These are phyloP conservation scores for Melaleuca quinquenervia DNA, from an alignment of 345 rosid genomes.

Conservation along the genomic window DNA sequence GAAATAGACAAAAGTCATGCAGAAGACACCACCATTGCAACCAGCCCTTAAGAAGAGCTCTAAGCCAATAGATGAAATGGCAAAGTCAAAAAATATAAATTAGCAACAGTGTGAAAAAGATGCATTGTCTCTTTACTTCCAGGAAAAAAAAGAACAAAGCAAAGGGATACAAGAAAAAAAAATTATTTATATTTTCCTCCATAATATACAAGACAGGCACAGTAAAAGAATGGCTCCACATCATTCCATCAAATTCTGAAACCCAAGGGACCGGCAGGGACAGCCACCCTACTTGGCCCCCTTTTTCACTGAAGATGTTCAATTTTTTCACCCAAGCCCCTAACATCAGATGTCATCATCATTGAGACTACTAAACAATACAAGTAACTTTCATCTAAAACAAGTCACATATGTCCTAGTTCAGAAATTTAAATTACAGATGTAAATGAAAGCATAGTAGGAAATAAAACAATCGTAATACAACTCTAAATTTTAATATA, in stretches of 20 bases:
- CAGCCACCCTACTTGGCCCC: neutral
- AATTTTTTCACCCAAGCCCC: neutral
- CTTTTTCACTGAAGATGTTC: neutral
- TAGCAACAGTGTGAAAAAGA: neutral
- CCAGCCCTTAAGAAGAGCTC: neutral
- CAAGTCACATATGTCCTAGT: neutral
- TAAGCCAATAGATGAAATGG: neutral
- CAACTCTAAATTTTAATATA: neutral
- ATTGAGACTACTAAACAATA: neutral
- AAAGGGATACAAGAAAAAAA: neutral
- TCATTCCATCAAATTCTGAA: neutral
- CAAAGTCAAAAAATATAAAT: neutral
- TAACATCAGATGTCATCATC: neutral
- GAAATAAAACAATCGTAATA: too few relatives aligned
- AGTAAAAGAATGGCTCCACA: neutral
- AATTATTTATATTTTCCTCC: neutral
- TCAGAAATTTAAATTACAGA: neutral
- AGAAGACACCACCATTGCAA: neutral
- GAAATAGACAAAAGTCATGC: neutral
- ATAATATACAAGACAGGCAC: neutral
- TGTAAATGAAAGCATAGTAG: neutral
- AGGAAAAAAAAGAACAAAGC: neutral
- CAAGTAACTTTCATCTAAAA: neutral
- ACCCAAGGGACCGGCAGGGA: neutral
- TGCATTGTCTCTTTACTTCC: neutral